Conservation (phyloP, 768 basidiomycete genomes). For the Xanthoconium stramineum region DNA sequence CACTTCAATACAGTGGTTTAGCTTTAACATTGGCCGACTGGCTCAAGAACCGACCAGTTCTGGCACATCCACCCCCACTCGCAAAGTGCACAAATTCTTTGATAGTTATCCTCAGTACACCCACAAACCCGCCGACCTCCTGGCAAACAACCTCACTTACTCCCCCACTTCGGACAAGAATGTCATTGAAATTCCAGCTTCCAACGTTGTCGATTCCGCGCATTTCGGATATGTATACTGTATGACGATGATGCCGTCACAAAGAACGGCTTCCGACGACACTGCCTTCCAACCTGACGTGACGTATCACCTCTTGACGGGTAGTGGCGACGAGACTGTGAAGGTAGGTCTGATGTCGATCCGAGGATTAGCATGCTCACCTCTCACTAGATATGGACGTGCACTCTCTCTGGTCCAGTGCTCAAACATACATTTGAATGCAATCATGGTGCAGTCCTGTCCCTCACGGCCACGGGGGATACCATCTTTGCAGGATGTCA, state of each 20-base stretch:
- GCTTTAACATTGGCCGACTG: conserved; percentile 38
- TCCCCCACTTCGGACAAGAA: conserved; percentile 31
- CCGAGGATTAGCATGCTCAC: not conserved
- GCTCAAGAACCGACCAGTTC: conserved; percentile 17
- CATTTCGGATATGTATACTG: conserved; percentile 96
- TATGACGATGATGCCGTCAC: conserved; percentile 51
- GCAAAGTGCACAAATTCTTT: conserved; percentile 84
- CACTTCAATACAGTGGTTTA: conserved; percentile 88
- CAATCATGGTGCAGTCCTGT: conserved; percentile 76
- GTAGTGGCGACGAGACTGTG: conserved; percentile 88
- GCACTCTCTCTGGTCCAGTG: conserved; percentile 42
- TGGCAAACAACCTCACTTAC: conserved; percentile 52
- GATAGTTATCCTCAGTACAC: conserved; percentile 81
- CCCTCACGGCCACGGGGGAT: conserved; percentile 69
- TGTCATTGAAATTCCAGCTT: conserved; percentile 53
- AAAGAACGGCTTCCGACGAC: conserved; percentile 37
- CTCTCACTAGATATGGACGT: conserved; percentile 60
- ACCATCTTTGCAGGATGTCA: conserved; percentile 93
- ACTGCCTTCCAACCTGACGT: conserved; percentile 18
- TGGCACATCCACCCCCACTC: conserved; percentile 37
- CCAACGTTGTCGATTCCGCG: conserved; percentile 80
- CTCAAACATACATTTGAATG: conserved; percentile 68
- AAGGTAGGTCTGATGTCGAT: conserved; percentile 50
- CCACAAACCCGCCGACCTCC: conserved; percentile 62
- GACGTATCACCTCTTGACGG: conserved; percentile 64